phyloP scores from a whole-genome alignment of 352 stramenopile species.

The Globisporangium okanoganense region DNA sequence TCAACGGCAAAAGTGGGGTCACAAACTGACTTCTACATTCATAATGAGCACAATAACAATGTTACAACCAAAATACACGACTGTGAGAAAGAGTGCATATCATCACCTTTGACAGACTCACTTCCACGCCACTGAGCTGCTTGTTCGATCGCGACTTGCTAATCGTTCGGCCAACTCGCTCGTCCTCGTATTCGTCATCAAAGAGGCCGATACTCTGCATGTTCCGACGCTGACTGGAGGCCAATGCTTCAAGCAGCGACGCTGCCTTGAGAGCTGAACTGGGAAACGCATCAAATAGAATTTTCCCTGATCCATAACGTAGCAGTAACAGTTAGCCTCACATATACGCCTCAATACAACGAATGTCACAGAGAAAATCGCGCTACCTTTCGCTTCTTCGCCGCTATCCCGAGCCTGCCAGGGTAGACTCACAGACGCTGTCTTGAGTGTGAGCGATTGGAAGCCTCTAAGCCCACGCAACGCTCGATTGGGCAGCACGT shows the following conservation, averaged over 20 bases:
- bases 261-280: slow-evolving; percentile 17
- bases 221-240: slow-evolving; percentile 3
- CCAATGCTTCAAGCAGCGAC: slow-evolving; percentile 43
- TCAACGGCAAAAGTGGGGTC: background rate
- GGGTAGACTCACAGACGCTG: slow-evolving; percentile 29
- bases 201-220: slow-evolving; percentile 1
- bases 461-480: slow-evolving; percentile 40
- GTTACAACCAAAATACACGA: background rate
- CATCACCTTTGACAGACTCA: background rate
- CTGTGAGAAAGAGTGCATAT: background rate
- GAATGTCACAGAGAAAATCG: background rate
- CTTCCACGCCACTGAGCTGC: background rate
- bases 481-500: slow-evolving; percentile 34
- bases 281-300: slow-evolving; percentile 39
- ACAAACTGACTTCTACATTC: background rate
- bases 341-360: background rate
- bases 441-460: slow-evolving; percentile 43
- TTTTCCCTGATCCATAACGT: background rate
- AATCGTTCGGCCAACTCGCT: background rate
- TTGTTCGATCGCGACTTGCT: background rate
- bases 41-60: background rate
- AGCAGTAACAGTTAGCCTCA: background rate
- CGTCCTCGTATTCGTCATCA: slow-evolving; percentile 11
- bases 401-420: slow-evolving; percentile 18
- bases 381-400: background rate